Percentiles rank a stretch among this genome's conserved stretches.
Conservation (phyloP, 2,329 filamentous ascomycete genomes). For the Clarireedia sp. region DNA sequence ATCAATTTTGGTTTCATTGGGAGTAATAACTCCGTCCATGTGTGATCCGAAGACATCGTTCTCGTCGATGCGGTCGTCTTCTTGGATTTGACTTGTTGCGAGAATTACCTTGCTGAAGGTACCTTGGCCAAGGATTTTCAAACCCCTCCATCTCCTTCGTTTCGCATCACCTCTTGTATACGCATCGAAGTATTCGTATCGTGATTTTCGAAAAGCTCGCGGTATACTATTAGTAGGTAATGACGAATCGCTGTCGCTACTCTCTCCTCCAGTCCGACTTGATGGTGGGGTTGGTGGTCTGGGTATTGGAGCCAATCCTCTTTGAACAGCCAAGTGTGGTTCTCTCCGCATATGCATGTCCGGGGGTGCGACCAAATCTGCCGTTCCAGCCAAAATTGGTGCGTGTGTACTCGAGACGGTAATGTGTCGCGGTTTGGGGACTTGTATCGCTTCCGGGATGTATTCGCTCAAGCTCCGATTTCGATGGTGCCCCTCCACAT, state of each 20-base stretch:
- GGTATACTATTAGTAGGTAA: constrained; percentile 34
- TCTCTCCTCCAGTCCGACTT: constrained; percentile 57
- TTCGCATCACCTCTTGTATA: constrained; percentile 59
- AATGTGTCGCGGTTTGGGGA: constrained; percentile 60
- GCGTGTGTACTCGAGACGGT: constrained; percentile 60
- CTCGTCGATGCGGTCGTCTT: constrained; percentile 36
- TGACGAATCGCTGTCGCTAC: constrained; percentile 41
- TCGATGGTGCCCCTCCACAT: constrained; percentile 44
- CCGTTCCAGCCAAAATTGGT: constrained; percentile 38
- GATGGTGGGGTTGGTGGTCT: constrained; percentile 74
- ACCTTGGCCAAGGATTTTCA: constrained; percentile 79
- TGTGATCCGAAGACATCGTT: constrained; percentile 25
- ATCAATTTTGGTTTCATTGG: constrained; percentile 39
- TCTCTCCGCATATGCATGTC: constrained; percentile 62
- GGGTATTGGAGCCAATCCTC: constrained; percentile 59
- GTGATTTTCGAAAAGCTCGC: constrained; percentile 30
- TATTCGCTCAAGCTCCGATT: constrained; percentile 89
- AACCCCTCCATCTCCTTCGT: constrained; percentile 66
- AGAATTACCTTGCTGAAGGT: constrained; percentile 94
- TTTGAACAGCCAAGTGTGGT: constrained; percentile 67
- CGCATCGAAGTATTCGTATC: constrained; percentile 62
- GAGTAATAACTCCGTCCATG: constrained; percentile 25
- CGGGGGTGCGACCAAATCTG: constrained; percentile 31
- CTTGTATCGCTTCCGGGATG: constrained; percentile 60
- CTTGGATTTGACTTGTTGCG: constrained; percentile 66